phyloP scores from a whole-genome alignment of 768 basidiomycete species.

The Lactarius indigo region DNA sequence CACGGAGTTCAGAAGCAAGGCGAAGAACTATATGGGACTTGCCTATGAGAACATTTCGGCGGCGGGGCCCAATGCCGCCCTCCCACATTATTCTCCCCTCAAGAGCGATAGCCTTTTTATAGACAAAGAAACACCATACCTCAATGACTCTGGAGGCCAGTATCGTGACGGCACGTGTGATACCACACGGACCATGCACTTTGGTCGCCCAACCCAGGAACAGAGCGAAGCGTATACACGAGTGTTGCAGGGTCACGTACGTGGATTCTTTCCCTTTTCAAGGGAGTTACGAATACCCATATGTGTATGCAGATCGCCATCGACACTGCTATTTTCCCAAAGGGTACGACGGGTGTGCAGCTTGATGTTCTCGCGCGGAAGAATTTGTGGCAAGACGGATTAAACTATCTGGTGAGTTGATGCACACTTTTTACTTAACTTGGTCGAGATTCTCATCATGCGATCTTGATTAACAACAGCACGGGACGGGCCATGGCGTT shows the following conservation, averaged over 20 bases:
- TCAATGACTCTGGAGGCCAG: slow-evolving; percentile 93
- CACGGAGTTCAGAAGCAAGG: slow-evolving; percentile 67
- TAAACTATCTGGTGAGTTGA: slow-evolving; percentile 67
- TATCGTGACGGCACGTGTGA: slow-evolving; percentile 89
- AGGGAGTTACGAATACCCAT: slow-evolving; percentile 15
- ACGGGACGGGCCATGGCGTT: slow-evolving; percentile 90
- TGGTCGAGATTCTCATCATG: slow-evolving; percentile 2
- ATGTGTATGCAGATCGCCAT: slow-evolving; percentile 69
- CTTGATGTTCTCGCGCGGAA: slow-evolving; percentile 88
- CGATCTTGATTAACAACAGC: slow-evolving; percentile 39
- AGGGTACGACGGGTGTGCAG: slow-evolving; percentile 79
- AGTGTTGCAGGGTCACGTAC: slow-evolving; percentile 93
- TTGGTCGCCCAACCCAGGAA: slow-evolving; percentile 82
- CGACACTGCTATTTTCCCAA: slow-evolving; percentile 85
- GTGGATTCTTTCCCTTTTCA: slow-evolving; percentile 35
- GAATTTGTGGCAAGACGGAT: slow-evolving; percentile 81
- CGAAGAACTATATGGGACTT: slow-evolving; percentile 75
- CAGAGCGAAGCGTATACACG: slow-evolving; percentile 90
- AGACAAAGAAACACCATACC: slow-evolving; percentile 74
- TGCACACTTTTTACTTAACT: slow-evolving; percentile 6
- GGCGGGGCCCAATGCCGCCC: slow-evolving; percentile 84
- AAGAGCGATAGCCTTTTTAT: slow-evolving; percentile 67
- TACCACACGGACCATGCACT: slow-evolving; percentile 78
- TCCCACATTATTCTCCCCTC: slow-evolving; percentile 89
- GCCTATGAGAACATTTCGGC: slow-evolving; percentile 91